These are phyloP conservation scores for Aspergillus puulaauensis DNA, from an alignment of 2,329 filamentous ascomycete genomes.

Conservation along the genomic window DNA sequence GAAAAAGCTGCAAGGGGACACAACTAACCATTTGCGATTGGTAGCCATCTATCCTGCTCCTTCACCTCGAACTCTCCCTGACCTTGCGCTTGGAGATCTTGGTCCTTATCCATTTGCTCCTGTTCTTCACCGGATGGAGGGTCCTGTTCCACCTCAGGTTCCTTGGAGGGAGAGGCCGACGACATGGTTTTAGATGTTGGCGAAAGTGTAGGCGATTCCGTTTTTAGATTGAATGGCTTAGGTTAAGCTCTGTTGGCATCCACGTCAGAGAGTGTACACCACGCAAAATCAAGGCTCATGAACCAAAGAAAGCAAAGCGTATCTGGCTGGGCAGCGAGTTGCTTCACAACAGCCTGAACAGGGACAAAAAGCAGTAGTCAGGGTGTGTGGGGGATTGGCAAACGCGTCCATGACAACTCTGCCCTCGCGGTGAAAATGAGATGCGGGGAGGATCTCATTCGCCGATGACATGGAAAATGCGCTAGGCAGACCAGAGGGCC, in stretches of 20 bases:
- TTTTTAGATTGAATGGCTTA: conserved; percentile 33
- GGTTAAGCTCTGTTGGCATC: conserved; percentile 43
- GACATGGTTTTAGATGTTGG: conserved; percentile 75
- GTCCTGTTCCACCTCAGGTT: conserved; percentile 82
- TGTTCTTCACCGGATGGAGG: conserved; percentile 89
- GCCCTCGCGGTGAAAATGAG: conserved; percentile 28
- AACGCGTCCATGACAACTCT: conserved; percentile 27
- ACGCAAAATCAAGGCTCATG: conserved; percentile 26
- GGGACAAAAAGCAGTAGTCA: conserved; percentile 21
- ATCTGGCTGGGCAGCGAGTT: conserved; percentile 40
- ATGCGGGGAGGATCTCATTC: conserved; percentile 24
- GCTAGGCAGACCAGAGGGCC: conserved; percentile 15
- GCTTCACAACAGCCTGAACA: conserved; percentile 36
- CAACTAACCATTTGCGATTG: conserved; percentile 99
- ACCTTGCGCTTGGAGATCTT: conserved; percentile 68
- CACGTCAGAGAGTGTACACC: conserved; percentile 44
- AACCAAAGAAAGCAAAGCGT: conserved; percentile 21
- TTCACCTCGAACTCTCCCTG: conserved; percentile 97
- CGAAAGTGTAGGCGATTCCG: conserved; percentile 34
- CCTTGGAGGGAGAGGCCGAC: conserved; percentile 92
- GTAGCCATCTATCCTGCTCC: conserved; percentile 98
- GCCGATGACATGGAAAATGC: conserved; percentile 16
- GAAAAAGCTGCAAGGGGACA: conserved; percentile 37
- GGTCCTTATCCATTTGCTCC: conserved; percentile 77
- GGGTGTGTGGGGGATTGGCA: conserved; percentile 32